Conservation (phyloP, 2,329 filamentous ascomycete genomes). For the Fusarium albosuccineum region DNA sequence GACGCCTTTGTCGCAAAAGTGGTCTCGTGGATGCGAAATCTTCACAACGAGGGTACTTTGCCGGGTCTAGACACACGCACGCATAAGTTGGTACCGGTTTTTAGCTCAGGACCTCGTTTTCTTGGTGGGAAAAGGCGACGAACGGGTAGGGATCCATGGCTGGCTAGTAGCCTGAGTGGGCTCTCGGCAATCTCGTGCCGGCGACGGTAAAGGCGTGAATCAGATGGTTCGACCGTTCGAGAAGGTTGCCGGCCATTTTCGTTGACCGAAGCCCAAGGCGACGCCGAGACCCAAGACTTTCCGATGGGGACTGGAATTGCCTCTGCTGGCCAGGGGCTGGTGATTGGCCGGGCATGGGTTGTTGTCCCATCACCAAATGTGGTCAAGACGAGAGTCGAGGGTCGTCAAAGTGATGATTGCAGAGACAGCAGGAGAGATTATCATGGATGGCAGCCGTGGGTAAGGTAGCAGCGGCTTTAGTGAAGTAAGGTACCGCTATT, state of each 20-base stretch:
- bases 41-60: constrained; percentile 23
- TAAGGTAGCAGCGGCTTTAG: neutral
- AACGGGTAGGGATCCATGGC: constrained; percentile 12
- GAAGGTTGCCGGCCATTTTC: constrained; percentile 32
- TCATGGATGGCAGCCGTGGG: neutral
- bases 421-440: neutral
- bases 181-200: constrained; percentile 42
- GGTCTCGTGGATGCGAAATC: constrained; percentile 37
- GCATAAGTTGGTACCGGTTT: constrained; percentile 33
- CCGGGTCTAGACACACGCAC: constrained; percentile 35
- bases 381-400: constrained; percentile 9
- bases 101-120: constrained; percentile 17
- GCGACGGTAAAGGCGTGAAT: constrained; percentile 28
- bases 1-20: constrained; percentile 8
- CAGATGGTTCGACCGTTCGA: constrained; percentile 30
- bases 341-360: constrained; percentile 27
- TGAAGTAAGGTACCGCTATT: neutral
- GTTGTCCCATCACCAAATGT: constrained; percentile 9
- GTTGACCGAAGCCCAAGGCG: constrained; percentile 36
- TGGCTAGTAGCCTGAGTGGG: constrained; percentile 22
- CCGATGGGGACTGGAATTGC: constrained; percentile 3
- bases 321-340: neutral
- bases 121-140: constrained; percentile 16
- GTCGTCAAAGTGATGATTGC: constrained; percentile 4
- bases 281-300: constrained; percentile 26